These are phyloP conservation scores for Heracleum sosnowskyi DNA, from an alignment of 129 eudicot genomes.

Conservation along the genomic window DNA sequence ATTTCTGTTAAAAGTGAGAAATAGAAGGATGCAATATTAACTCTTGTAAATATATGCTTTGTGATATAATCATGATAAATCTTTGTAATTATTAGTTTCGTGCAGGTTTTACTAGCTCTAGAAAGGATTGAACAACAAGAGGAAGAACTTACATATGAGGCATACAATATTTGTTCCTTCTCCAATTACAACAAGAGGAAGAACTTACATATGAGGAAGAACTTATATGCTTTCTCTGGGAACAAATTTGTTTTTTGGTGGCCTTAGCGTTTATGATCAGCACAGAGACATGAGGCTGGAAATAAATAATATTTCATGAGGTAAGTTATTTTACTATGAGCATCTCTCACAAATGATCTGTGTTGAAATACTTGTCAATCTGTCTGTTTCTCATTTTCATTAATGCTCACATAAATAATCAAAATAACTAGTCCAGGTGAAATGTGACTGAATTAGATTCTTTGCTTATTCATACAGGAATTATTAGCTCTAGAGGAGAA, in stretches of 20 bases:
- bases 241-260: constrained; percentile 55
- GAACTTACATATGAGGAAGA: constrained; percentile 86
- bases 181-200: too few species aligned
- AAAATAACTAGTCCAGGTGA: not conserved
- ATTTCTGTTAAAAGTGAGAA: constrained; percentile 1
- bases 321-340: constrained; percentile 25
- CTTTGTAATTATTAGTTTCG: not conserved
- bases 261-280: constrained; percentile 62
- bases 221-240: constrained; percentile 59
- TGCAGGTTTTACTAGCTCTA: constrained; percentile 67
- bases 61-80: not conserved
- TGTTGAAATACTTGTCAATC: too few species aligned
- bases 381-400: too few species aligned
- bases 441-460: not conserved
- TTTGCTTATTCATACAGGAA: constrained; percentile 43
- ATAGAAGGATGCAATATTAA: not conserved
- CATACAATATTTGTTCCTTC: constrained; percentile 18
- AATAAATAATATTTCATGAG: constrained; percentile 94
- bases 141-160: constrained; percentile 74
- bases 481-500: constrained; percentile 77
- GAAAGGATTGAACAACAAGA: constrained; percentile 73
- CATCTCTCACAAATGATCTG: too few species aligned
- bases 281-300: constrained; percentile 93
- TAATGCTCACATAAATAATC: too few species aligned
- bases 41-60: not conserved